Percentiles rank a stretch among this genome's conserved stretches.
Conservation (phyloP, 2,329 filamentous ascomycete species). For the Arthrobotrys iridis region DNA sequence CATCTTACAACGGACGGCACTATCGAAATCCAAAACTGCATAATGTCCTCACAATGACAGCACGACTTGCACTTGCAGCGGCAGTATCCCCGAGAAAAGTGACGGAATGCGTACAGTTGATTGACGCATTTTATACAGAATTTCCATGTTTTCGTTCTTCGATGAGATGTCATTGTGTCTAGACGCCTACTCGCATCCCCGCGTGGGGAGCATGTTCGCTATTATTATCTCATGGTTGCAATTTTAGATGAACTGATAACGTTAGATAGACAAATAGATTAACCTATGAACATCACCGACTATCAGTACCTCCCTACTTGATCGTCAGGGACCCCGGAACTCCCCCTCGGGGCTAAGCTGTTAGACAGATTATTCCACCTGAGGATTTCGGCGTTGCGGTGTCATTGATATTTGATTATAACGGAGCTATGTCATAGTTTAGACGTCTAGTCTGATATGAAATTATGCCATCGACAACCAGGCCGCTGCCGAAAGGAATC, state of each 20-base stretch:
- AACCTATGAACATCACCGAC: slow-evolving; percentile 30
- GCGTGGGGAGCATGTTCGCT: neutral
- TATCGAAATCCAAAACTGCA: neutral
- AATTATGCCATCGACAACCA: no score
- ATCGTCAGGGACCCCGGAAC: slow-evolving; percentile 48
- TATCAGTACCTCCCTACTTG: slow-evolving; percentile 11
- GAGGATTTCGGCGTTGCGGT: neutral
- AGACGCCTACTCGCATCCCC: neutral
- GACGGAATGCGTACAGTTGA: neutral
- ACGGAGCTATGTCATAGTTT: neutral
- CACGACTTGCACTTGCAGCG: neutral
- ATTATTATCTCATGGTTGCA: neutral
- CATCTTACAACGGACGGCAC: slow-evolving; percentile 13
- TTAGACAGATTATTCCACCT: neutral
- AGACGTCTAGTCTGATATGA: neutral
- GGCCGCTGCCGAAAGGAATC: neutral
- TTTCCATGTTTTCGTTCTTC: no score
- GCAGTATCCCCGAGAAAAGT: neutral
- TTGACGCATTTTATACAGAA: no score
- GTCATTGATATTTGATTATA: neutral
- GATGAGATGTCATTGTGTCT: no score
- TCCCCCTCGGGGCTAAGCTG: slow-evolving; percentile 16
- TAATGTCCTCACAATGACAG: slow-evolving; percentile 4
- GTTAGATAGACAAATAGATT: slow-evolving; percentile 16
- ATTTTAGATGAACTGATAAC: neutral